phyloP scores from a whole-genome alignment of 2,329 filamentous ascomycete genomes.

The Fusarium sp. region DNA sequence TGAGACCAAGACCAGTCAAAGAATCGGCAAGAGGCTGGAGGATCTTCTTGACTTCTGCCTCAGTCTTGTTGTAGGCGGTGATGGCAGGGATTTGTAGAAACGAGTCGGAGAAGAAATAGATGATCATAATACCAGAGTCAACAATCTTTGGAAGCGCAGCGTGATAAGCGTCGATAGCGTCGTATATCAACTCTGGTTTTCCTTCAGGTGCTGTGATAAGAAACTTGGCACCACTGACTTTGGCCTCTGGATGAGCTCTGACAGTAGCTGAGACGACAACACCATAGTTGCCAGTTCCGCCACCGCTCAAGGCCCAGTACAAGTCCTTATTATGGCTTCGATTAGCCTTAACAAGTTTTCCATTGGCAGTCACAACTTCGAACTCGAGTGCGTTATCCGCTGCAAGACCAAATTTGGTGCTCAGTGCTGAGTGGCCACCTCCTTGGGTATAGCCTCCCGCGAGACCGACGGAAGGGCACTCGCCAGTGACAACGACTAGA shows the following conservation, averaged over 20 bases:
- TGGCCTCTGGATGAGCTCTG: slow-evolving; percentile 61
- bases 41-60: slow-evolving; percentile 53
- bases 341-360: slow-evolving; percentile 62
- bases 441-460: slow-evolving; percentile 73
- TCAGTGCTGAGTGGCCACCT: slow-evolving; percentile 67
- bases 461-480: slow-evolving; percentile 66
- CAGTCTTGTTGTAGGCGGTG: slow-evolving; percentile 61
- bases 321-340: slow-evolving; percentile 65
- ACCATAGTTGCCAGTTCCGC: slow-evolving; percentile 70
- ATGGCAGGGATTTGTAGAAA: slow-evolving; percentile 50
- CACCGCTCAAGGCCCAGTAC: slow-evolving; percentile 73
- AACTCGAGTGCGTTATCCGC: slow-evolving; percentile 71
- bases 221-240: slow-evolving; percentile 52
- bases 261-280: slow-evolving; percentile 68
- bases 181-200: slow-evolving; percentile 25
- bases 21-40: slow-evolving; percentile 53
- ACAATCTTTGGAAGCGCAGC: slow-evolving; percentile 53
- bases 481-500: slow-evolving; percentile 66
- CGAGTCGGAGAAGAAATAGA: slow-evolving; percentile 52
- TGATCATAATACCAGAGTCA: slow-evolving; percentile 62
- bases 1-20: slow-evolving; percentile 25
- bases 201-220: slow-evolving; percentile 19
- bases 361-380: slow-evolving; percentile 67
- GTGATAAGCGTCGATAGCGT: slow-evolving; percentile 44
- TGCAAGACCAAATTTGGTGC: slow-evolving; percentile 66